phyloP scores from a whole-genome alignment of 192 early-diverging fungal species.

The Geosiphon pyriformis region DNA sequence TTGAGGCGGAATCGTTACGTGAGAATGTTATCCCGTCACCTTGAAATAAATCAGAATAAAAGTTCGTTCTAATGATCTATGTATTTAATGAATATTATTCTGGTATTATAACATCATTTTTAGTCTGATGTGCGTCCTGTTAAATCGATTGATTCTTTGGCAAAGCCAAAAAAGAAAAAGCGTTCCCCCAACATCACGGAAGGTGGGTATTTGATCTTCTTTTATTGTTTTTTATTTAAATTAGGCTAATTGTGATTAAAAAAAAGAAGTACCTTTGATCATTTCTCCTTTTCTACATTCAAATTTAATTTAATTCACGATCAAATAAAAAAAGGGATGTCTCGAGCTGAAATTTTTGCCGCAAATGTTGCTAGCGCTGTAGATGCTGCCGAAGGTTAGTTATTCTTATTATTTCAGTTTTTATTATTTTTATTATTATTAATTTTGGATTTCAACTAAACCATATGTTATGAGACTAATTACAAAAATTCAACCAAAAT shows the following conservation, averaged over 20 bases:
- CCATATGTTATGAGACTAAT: too few relatives aligned
- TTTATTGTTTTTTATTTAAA: neutral
- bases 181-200: constrained; percentile 21
- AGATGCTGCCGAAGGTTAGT: constrained; percentile 18
- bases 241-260: neutral
- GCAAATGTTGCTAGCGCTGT: constrained; percentile 18
- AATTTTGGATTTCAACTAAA: neutral
- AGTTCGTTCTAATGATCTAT: too few relatives aligned
- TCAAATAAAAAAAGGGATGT: constrained; percentile 2
- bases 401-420: neutral
- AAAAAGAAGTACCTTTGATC: too few relatives aligned
- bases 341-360: constrained; percentile 20
- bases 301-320: neutral
- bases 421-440: neutral
- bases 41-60: too few relatives aligned
- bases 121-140: constrained; percentile 1
- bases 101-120: too few relatives aligned
- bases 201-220: constrained; percentile 1
- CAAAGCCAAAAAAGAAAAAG: constrained; percentile 19
- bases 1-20: too few relatives aligned
- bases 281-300: neutral
- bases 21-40: too few relatives aligned
- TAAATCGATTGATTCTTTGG: neutral
- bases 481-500: too few relatives aligned
- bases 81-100: too few relatives aligned